Base-by-base conservation (phyloP, 129 eudicot genomes). In the Cynara cardunculus region DNA sequence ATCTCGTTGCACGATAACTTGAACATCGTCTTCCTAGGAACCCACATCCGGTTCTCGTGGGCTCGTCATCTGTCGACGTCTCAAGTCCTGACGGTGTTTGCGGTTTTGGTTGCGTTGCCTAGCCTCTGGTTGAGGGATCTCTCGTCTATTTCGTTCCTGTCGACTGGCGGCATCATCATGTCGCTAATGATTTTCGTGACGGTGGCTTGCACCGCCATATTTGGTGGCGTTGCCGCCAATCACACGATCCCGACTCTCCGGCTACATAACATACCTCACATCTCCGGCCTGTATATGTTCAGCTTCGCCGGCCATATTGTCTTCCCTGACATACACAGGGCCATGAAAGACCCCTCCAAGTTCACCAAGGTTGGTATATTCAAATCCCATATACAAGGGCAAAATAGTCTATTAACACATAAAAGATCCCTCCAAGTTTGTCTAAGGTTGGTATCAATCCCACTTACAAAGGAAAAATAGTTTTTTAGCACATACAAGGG, bases 1-100 rank as follows among this genome's bases (percentile, higher is more conserved):
- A 94, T 94, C 39, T 91, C 98, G 3, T 96, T 94, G n/a, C 98
- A 94, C 25, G 98, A 94, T 84, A 94, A 91, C 87, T 44, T 94
- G 27, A 80, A 80, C 83, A 88, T 67, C 19, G 97, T 89, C 16
- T 93, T 91, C 68, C 25, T 76, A 1, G 91, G 88, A 25, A 84
- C 88, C 22, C 49, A 66, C 24, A 3, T 91, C 21, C 84, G 80
- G 22, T 84, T 87, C 34, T 2, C 84, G 4, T 84, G 86, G 87
- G 76, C 74, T 3, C 66, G 56, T 24, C 81, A 74, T 64, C 61
- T 92, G 32, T 82, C 93, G 0, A 85, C 91, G 3, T 86, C 97
- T 14, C 94, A 91, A 53, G 73, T 94, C 22, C 73, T 94, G 19
- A 90, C 97, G 1, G 59, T 83, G 71, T 71, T 87, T 11, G 97